phyloP scores from a whole-genome alignment of 2,329 filamentous ascomycete species.

The Calycina herbarum region DNA sequence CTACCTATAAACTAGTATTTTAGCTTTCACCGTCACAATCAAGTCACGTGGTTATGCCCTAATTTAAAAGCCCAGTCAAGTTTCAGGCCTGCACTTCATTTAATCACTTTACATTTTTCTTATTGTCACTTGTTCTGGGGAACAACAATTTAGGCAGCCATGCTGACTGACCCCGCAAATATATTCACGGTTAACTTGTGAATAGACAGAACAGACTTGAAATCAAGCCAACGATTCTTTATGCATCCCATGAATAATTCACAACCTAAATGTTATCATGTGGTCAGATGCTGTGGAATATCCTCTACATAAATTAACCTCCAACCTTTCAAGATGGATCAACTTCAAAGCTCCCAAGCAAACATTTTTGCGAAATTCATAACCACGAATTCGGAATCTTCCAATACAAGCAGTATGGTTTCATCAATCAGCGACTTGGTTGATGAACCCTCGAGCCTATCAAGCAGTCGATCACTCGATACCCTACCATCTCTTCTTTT shows the following conservation, averaged over 20 bases:
- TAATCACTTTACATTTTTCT: not conserved
- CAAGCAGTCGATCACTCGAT: not conserved
- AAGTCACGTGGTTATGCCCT: not conserved
- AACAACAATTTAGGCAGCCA: not conserved
- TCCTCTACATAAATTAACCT: not conserved
- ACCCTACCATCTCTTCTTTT: slow-evolving; percentile 2
- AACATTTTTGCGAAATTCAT: not conserved
- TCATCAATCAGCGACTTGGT: not conserved
- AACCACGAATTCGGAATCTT: not conserved
- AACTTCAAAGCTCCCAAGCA: not conserved
- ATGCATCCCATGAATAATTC: not conserved
- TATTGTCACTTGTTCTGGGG: not conserved
- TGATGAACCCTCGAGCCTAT: not conserved
- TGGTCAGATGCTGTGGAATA: too few species aligned
- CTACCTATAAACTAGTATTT: not conserved
- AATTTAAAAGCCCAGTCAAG: too few species aligned
- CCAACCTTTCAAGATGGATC: not conserved
- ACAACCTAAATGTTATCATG: not conserved
- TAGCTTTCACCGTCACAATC: not conserved
- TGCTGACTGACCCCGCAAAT: not conserved
- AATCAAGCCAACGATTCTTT: not conserved
- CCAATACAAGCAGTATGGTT: not conserved
- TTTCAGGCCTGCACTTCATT: not conserved
- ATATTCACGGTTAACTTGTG: not conserved
- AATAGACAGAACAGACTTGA: not conserved